Base-by-base conservation (phyloP, 2,329 filamentous ascomycete genomes). In the Huntiella bhutanensis region DNA sequence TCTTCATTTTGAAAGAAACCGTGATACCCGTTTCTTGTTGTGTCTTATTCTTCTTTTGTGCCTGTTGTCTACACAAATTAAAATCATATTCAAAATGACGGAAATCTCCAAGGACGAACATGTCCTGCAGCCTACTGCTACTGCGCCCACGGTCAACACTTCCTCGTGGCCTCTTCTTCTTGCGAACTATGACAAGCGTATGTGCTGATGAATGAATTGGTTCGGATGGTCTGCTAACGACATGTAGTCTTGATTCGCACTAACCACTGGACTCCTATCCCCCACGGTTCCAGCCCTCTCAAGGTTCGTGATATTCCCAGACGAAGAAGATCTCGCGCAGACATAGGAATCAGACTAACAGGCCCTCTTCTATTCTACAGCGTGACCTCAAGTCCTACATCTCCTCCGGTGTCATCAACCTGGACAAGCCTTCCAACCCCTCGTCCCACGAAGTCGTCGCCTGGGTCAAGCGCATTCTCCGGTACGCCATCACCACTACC, bases 381-480 rank as follows among this genome's bases (percentile, higher is more conserved):
- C 83, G 91, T 64, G 88, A 96, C 63, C 74, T 98, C 60, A 95
- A 95, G 72, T 86, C 82, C 53, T 98, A 96, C 69, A 79, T 98
- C 62, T 88, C 82, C 63, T 93, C 85, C 53, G 91, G 91, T 67
- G 88, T 98, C 50, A 96, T 98, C 67, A 98, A 98, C 69, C 79
- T 95, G 56, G 63, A 65, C 54, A 65, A 65, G 70, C 91, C 88
- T 49, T 92, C 87, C 45, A 98, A 98, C 70, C 88, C 88, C 46
- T 95, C 87, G 55, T 91, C 82, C 59, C 91, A 98, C 73, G 91
- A 98, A 71, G 91, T 98, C 54, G 91, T 98, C 59, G 88, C 91
- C 54, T 98, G 91, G 91, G 82, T 96, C 56, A 98, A 98, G 80
- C 80, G 88, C 57, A 96, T 96, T 58, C 73, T 98, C 48, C 80